phyloP scores from a whole-genome alignment of 2,329 filamentous ascomycete species.

The Rutstroemia sp. region DNA sequence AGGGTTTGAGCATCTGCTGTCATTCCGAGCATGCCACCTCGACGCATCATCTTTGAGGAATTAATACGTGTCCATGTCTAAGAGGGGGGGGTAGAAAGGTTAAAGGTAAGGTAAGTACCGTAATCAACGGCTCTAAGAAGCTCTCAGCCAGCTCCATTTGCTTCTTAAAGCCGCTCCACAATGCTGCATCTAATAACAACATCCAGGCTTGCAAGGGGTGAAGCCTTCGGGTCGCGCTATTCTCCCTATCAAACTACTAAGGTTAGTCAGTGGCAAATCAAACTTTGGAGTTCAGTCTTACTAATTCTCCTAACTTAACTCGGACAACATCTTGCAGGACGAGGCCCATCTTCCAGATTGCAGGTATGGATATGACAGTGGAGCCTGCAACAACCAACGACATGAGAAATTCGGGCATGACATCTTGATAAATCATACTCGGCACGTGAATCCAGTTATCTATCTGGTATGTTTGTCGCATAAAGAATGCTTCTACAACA shows the following conservation, averaged over 20 bases:
- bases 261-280: neutral
- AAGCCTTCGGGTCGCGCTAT: constrained; percentile 42
- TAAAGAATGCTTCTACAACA: constrained; percentile 15
- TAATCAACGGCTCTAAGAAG: constrained; percentile 45
- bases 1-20: neutral
- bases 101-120: constrained; percentile 25
- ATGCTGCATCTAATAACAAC: constrained; percentile 43
- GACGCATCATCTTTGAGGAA: neutral
- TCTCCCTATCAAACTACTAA: constrained; percentile 39
- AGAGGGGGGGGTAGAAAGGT: neutral
- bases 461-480: constrained; percentile 10
- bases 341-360: constrained; percentile 21
- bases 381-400: constrained; percentile 16
- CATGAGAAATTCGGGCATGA: constrained; percentile 13
- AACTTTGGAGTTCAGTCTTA: constrained; percentile 1
- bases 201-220: constrained; percentile 44
- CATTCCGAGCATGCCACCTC: neutral
- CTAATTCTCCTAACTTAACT: constrained; percentile 9
- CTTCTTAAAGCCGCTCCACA: constrained; percentile 52
- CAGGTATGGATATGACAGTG: constrained; percentile 14
- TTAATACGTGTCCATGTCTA: neutral
- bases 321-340: constrained; percentile 18
- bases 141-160: constrained; percentile 54
- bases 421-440: constrained; percentile 6
- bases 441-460: constrained; percentile 15